A percentile compares a stretch with the other conserved stretches of the same genome.
Evolutionary conservation across 1,139 yeast species (phyloP).

Genomic region (Magnusiomyces fungicola): DNA sequence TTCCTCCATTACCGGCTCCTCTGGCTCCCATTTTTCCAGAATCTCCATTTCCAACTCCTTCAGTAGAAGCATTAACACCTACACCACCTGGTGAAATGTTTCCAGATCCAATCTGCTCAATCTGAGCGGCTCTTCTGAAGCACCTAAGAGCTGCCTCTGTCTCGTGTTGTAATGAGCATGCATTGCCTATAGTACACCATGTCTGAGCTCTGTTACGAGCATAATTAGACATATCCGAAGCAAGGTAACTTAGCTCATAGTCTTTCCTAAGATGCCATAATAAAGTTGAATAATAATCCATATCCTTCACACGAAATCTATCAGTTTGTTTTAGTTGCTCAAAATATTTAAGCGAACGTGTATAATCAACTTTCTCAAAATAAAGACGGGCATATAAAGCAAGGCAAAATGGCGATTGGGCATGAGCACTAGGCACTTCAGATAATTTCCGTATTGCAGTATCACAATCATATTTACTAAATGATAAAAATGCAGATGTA

Average conservation of each 20-base stretch:
- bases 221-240: constrained; percentile 70
- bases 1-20: background rate
- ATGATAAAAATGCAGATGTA: constrained; percentile 59
- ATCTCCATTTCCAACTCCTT: background rate
- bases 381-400: constrained; percentile 73
- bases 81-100: background rate
- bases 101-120: constrained; percentile 58
- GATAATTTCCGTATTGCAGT: constrained; percentile 68
- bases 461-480: constrained; percentile 67
- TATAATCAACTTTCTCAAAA: constrained; percentile 83
- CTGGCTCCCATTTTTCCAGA: background rate
- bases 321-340: constrained; percentile 56
- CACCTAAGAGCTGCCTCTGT: constrained; percentile 88
- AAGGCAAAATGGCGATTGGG: constrained; percentile 79
- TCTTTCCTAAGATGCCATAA: constrained; percentile 90
- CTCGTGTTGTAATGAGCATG: constrained; percentile 75
- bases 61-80: background rate
- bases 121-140: constrained; percentile 67
- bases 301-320: constrained; percentile 76
- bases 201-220: constrained; percentile 67
- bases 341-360: constrained; percentile 63
- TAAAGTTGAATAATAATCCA: constrained; percentile 86
- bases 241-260: constrained; percentile 68
- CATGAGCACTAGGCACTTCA: constrained; percentile 54
- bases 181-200: constrained; percentile 90